Percentiles rank a stretch among this genome's conserved stretches.
phyloP scores from a whole-genome alignment of 192 early-diverging fungal species.

The Chytriomyces hyalinus region DNA sequence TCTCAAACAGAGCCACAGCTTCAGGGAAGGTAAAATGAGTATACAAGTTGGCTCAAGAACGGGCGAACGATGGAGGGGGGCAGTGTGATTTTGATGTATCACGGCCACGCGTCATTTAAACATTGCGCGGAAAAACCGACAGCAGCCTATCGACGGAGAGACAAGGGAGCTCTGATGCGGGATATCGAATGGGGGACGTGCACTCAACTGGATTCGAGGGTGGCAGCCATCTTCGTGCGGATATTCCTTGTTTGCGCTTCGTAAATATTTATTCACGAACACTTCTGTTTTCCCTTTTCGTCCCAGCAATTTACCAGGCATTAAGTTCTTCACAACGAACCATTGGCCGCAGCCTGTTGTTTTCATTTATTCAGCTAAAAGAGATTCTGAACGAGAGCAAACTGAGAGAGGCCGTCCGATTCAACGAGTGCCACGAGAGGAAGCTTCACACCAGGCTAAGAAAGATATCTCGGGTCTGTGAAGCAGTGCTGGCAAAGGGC shows the following conservation, averaged over 20 bases:
- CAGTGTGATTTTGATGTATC: not conserved
- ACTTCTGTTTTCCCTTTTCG: conserved; percentile 5
- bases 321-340: too few relatives aligned
- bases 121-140: too few relatives aligned
- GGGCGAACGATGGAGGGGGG: not conserved
- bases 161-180: too few relatives aligned
- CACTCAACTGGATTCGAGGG: conserved; percentile 2
- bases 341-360: too few relatives aligned
- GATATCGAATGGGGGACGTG: too few relatives aligned
- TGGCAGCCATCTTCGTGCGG: not conserved
- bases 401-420: conserved; percentile 39
- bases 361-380: conserved; percentile 31
- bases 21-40: conserved; percentile 4
- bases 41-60: not conserved
- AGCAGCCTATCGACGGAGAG: too few relatives aligned
- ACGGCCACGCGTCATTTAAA: too few relatives aligned
- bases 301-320: not conserved
- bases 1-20: conserved; percentile 47
- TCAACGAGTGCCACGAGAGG: conserved; percentile 49
- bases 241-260: too few relatives aligned
- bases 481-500: conserved; percentile 42
- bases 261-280: not conserved
- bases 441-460: conserved; percentile 39
- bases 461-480: conserved; percentile 46
- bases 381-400: conserved; percentile 44